phyloP scores from a whole-genome alignment of 2,329 filamentous ascomycete genomes.

The Lachnellula arida region DNA sequence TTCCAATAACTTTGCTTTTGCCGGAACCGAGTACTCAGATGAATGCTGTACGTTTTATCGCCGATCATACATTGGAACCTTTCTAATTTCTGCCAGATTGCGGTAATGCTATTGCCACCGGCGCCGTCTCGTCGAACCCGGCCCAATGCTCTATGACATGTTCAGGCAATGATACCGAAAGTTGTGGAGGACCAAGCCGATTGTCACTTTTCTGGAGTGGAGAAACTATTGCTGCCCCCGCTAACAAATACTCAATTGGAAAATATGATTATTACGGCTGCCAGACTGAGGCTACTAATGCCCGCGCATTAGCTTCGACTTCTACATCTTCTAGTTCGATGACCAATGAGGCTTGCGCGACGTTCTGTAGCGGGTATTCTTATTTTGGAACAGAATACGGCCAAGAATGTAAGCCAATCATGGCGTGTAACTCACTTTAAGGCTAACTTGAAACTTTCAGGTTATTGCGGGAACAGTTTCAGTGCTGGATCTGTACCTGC shows the following conservation, averaged over 20 bases:
- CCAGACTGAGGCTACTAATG: constrained; percentile 42
- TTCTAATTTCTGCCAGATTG: constrained; percentile 17
- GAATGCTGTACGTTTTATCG: constrained; percentile 27
- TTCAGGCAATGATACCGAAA: constrained; percentile 28
- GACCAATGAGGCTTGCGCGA: constrained; percentile 27
- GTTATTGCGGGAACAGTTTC: constrained; percentile 26
- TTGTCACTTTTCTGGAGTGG: constrained; percentile 30
- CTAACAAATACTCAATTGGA: constrained; percentile 37
- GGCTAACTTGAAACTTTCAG: constrained; percentile 2
- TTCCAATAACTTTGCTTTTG: constrained; percentile 20
- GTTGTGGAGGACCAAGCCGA: constrained; percentile 32
- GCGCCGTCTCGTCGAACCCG: constrained; percentile 8
- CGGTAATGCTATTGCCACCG: constrained; percentile 15
- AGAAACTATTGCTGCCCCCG: constrained; percentile 30
- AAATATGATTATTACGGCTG: constrained; percentile 44
- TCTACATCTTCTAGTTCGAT: constrained; percentile 19
- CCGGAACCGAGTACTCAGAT: constrained; percentile 26
- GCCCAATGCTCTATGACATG: constrained; percentile 26
- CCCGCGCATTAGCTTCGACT: constrained; percentile 39
- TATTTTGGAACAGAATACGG: constrained; percentile 30
- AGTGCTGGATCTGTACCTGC: constrained; percentile 18
- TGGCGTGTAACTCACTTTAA: not conserved
- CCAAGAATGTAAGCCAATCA: constrained; percentile 22
- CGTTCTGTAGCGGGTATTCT: constrained; percentile 21
- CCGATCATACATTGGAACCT: not conserved